Evolutionary conservation across 805 yeast genomes (phyloP).

Genomic region (Saccharomycopsis schoenii): DNA sequence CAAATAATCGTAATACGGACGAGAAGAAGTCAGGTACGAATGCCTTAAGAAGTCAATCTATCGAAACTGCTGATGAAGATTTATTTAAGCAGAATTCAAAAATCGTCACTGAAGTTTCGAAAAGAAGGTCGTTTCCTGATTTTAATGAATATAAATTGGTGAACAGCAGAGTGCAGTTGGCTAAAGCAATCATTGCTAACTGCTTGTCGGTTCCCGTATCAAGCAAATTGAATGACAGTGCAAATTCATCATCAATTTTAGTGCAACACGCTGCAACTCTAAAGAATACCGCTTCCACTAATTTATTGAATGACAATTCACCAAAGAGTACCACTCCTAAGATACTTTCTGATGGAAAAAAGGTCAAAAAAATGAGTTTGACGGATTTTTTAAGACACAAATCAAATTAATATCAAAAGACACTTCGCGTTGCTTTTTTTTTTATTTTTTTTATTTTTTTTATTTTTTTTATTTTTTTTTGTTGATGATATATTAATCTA

Average conservation of each 20-base stretch:
- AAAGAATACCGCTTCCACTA: background rate
- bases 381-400: conserved; percentile 64
- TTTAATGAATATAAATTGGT: conserved; percentile 7
- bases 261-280: background rate
- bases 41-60: background rate
- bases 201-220: conserved; percentile 25
- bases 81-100: background rate
- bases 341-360: conserved; percentile 24
- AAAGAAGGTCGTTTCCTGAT: background rate
- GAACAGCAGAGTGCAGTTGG: conserved; percentile 9
- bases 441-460: background rate
- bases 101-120: background rate
- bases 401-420: too few species aligned
- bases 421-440: background rate
- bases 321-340: conserved; percentile 5
- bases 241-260: background rate
- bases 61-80: background rate
- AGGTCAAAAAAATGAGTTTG: conserved; percentile 54
- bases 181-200: conserved; percentile 16
- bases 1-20: background rate
- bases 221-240: conserved; percentile 5
- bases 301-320: background rate
- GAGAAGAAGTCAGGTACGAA: background rate
- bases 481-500: background rate
- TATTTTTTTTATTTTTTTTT: background rate